Evolutionary conservation across 2,329 filamentous ascomycete species (phyloP).

Genomic region (Aspergillus fijiensis): DNA sequence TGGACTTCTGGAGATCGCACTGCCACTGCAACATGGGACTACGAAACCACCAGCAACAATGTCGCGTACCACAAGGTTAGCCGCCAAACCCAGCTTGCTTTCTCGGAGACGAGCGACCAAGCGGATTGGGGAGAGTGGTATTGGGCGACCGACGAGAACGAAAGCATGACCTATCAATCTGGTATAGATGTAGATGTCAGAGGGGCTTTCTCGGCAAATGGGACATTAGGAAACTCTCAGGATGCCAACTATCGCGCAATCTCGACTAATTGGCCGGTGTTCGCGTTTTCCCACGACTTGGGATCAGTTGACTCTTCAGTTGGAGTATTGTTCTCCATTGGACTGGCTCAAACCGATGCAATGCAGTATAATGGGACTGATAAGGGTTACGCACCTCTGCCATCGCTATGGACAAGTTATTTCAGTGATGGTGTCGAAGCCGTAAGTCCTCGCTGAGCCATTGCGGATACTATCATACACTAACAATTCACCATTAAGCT

Average conservation of each 20-base stretch:
- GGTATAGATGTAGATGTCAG: conserved; percentile 51
- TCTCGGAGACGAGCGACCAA: conserved; percentile 50
- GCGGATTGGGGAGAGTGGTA: conserved; percentile 57
- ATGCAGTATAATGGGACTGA: conserved; percentile 51
- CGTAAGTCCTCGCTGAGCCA: conserved; percentile 16
- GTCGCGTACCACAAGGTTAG: conserved; percentile 63
- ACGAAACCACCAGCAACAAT: conserved; percentile 49
- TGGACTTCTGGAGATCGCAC: conserved; percentile 65
- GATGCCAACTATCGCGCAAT: conserved; percentile 54
- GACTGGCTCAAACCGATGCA: conserved; percentile 50
- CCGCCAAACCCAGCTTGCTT: conserved; percentile 49
- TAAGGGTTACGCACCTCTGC: conserved; percentile 36
- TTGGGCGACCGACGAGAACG: conserved; percentile 48
- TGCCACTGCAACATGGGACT: conserved; percentile 63
- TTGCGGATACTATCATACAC: not conserved
- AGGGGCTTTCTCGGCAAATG: conserved; percentile 45
- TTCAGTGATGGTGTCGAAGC: conserved; percentile 45
- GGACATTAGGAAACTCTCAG: conserved; percentile 46
- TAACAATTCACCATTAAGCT: conserved; percentile 23
- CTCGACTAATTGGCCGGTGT: conserved; percentile 52
- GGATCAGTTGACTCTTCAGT: conserved; percentile 43
- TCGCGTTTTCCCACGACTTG: conserved; percentile 54
- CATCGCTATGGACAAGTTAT: conserved; percentile 52
- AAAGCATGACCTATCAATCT: conserved; percentile 48
- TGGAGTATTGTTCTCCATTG: conserved; percentile 51